A percentile compares a stretch with the other conserved stretches of the same genome.
These are phyloP conservation scores for Ustilago curta DNA, from an alignment of 1,284 basidiomycete genomes.

Conservation along the genomic window DNA sequence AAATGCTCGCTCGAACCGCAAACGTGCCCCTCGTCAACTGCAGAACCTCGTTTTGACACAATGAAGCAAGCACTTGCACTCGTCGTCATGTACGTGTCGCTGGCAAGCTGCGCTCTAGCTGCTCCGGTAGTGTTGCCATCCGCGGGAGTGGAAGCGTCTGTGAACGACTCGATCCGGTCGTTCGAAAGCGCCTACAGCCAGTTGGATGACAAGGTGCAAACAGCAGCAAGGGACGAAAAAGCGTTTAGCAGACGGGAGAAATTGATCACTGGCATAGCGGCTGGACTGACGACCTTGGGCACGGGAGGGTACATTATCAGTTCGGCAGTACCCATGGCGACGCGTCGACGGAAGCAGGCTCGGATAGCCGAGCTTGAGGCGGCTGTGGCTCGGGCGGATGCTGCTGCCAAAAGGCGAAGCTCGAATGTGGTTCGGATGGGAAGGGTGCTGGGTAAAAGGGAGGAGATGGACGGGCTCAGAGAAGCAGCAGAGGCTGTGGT, in stretches of 20 bases:
- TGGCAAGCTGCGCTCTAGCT: neutral
- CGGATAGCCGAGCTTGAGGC: neutral
- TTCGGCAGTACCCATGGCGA: conserved; percentile 4
- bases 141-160: neutral
- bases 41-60: neutral
- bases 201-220: conserved; percentile 13
- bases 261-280: conserved; percentile 2
- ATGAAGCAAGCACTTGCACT: conserved; percentile 3
- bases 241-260: neutral
- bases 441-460: neutral
- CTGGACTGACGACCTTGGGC: conserved; percentile 4
- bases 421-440: neutral
- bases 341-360: neutral
- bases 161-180: neutral
- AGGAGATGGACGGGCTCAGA: neutral
- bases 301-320: conserved; percentile 13
- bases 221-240: neutral
- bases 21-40: neutral
- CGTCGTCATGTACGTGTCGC: neutral
- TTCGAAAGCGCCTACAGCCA: conserved; percentile 13
- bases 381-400: conserved; percentile 1
- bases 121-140: neutral
- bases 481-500: neutral
- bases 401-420: neutral
- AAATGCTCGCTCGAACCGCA: neutral